phyloP scores from a whole-genome alignment of 2,329 filamentous ascomycete species.

The Aspergillus arachidicola region DNA sequence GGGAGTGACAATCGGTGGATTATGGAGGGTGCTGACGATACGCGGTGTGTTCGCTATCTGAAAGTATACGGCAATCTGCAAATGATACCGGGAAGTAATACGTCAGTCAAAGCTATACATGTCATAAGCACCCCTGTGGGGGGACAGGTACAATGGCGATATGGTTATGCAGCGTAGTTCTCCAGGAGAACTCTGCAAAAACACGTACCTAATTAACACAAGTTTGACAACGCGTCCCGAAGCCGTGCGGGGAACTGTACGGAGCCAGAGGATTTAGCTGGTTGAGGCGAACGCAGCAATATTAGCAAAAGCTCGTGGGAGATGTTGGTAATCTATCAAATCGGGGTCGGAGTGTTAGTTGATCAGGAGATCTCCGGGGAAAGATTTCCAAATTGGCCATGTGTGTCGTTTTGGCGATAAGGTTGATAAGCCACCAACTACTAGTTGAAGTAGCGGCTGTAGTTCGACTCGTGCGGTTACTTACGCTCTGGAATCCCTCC shows the following conservation, averaged over 20 bases:
- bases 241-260: background rate
- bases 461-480: background rate
- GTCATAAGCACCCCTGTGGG: background rate
- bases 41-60: background rate
- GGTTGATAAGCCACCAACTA: conserved; percentile 10
- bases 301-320: background rate
- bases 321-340: background rate
- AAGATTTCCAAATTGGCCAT: conserved; percentile 7
- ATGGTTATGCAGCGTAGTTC: background rate
- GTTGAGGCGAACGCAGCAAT: background rate
- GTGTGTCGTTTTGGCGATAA: conserved; percentile 10
- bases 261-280: background rate
- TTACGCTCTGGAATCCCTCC: background rate
- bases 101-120: background rate
- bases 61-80: background rate
- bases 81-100: no score
- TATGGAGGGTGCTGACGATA: no score
- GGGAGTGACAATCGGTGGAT: background rate
- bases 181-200: background rate
- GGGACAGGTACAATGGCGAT: background rate
- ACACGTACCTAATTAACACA: background rate
- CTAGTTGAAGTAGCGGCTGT: background rate
- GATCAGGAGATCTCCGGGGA: conserved; percentile 11
- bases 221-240: background rate
- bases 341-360: background rate